Conservation (phyloP, 352 stramenopile genomes). For the Pythium angustatum region DNA sequence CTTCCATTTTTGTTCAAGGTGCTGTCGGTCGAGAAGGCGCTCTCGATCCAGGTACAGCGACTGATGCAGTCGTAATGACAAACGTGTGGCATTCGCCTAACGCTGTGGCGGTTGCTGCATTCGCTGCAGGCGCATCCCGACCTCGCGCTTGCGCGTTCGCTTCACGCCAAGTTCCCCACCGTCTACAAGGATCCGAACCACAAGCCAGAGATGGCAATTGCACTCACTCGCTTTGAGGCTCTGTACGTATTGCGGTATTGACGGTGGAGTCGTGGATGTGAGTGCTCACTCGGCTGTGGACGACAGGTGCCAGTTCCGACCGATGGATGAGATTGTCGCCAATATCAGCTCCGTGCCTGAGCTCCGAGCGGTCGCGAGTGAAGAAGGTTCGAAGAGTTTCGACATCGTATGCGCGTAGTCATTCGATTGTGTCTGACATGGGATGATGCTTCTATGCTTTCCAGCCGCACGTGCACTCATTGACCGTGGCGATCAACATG, state of each 20-base stretch:
- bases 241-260: conserved; percentile 45
- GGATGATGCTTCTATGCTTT: conserved; percentile 2
- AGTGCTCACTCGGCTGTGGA: conserved; percentile 9
- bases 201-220: conserved; percentile 99
- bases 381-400: conserved; percentile 29
- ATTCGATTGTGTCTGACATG: conserved; percentile 6
- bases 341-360: conserved; percentile 90
- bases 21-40: conserved; percentile 95
- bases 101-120: background rate
- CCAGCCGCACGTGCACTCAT: conserved; percentile 44
- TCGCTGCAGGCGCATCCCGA: conserved; percentile 73
- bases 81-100: too few relatives aligned
- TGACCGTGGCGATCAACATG: conserved; percentile 35
- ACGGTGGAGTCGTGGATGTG: background rate
- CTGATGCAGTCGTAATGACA: too few relatives aligned
- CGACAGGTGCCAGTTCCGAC: conserved; percentile 92
- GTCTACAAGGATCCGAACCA: conserved; percentile 99
- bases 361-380: conserved; percentile 72
- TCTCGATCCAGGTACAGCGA: conserved; percentile 98
- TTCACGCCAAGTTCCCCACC: conserved; percentile 87
- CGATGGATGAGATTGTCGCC: conserved; percentile 90
- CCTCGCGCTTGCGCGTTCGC: conserved; percentile 65
- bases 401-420: background rate
- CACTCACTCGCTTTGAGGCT: conserved; percentile 96
- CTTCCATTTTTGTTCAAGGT: conserved; percentile 99